Evolutionary conservation across 352 stramenopile genomes (phyloP), one percentile per base, ranked within the genome.

Genomic region (Phytophthora sansomeana): DNA sequence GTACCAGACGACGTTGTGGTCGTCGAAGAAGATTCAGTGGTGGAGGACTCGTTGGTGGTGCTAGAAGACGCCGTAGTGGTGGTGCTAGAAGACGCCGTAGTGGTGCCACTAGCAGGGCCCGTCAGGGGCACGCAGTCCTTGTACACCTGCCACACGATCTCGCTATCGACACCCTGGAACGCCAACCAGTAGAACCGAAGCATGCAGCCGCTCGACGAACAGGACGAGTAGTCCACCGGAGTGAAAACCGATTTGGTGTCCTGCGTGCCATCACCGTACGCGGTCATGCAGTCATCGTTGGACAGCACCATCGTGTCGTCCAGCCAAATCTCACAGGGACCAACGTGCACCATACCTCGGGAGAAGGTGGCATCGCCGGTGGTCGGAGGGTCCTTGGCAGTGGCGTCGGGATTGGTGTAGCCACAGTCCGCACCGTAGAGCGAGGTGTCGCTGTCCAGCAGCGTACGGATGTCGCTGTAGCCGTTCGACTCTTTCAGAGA

Each of bases 141-240:
- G 67, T 80, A 80, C 8, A 77, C 63, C 36, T 80, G 72, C 67
- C 72, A 80, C 28, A 74, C 58, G 6, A 67, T 63, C 47, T 54
- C 17, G 39, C 69, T 60, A 24, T 78, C 57, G 0, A 78, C 41
- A 13, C 66, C 61, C 47, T 80, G 72, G 30, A 80, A 55, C 0
- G 72, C 69, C 36, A 80, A 47, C 69, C 69, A 78, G 69, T 78
- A 80, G 62, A 80, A 80, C 11, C 69, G 69, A 4, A 78, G 28
- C 64, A 75, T 78, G 54, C 72, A 80, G 7, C 71, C 71, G 6
- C 52, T 59, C 5, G 56, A 54, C n/a, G 63, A 67, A 19, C 72
- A 80, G 6, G 58, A 70, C 52, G 72, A 80, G 33, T 80, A 80
- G 48, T 81, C 73, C 10, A 78, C 63, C 1, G 73, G 73, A 0